Evolutionary conservation across 2,329 filamentous ascomycete species (phyloP).

Genomic region (Aureobasidium mangrovei): DNA sequence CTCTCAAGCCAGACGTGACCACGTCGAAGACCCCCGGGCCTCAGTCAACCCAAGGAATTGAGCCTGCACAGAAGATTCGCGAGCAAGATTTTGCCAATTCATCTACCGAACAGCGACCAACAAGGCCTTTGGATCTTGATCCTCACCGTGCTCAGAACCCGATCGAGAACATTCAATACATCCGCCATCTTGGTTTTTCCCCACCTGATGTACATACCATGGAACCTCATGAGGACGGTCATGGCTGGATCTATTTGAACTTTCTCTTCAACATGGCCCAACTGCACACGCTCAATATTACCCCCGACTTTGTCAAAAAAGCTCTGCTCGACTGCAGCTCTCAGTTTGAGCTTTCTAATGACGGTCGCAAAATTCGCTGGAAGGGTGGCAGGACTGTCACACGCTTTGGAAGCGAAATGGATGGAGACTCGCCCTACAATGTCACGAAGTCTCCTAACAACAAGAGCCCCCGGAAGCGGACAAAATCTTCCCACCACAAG

Average conservation of each 20-base stretch:
- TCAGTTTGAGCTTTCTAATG: conserved; percentile 67
- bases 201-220: conserved; percentile 47
- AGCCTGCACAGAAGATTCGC: conserved; percentile 7
- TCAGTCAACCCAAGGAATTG: neutral
- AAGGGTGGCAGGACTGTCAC: conserved; percentile 59
- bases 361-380: conserved; percentile 75
- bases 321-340: conserved; percentile 62
- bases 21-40: neutral
- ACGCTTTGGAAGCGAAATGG: conserved; percentile 53
- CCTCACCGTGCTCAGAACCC: conserved; percentile 68
- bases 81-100: conserved; percentile 16
- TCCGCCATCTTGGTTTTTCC: conserved; percentile 62
- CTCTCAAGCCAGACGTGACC: neutral
- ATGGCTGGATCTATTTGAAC: conserved; percentile 79
- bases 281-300: conserved; percentile 76
- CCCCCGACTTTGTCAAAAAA: conserved; percentile 64
- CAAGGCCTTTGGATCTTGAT: conserved; percentile 66
- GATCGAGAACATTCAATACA: conserved; percentile 69
- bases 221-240: conserved; percentile 51
- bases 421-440: conserved; percentile 18
- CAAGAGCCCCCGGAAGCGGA: conserved; percentile 24
- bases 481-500: conserved; percentile 6
- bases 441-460: conserved; percentile 13
- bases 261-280: conserved; percentile 74
- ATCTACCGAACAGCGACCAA: conserved; percentile 54